Evolutionary conservation across 2,329 filamentous ascomycete genomes (phyloP).

Genomic region (Metarhizium rileyi): DNA sequence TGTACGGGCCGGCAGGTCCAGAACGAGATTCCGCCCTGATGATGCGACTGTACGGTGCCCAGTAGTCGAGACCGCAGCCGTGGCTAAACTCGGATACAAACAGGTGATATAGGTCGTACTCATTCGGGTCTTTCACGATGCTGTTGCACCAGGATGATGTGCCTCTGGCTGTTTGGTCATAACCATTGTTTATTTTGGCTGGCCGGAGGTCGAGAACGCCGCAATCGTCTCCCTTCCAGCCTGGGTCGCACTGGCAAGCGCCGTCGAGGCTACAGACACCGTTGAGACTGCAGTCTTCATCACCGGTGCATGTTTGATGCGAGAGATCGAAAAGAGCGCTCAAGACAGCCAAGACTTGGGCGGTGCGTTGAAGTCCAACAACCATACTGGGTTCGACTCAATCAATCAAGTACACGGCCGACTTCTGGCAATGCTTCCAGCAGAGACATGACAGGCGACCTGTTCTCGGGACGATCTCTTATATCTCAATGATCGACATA

Average conservation of each 20-base stretch:
- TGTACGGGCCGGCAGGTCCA: constrained; percentile 26
- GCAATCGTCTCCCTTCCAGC: constrained; percentile 35
- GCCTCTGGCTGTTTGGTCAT: constrained; percentile 32
- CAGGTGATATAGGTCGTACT: constrained; percentile 29
- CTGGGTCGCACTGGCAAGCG: constrained; percentile 25
- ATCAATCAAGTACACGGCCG: neutral
- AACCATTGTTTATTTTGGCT: constrained; percentile 28
- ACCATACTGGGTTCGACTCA: neutral
- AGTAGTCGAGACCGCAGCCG: constrained; percentile 36
- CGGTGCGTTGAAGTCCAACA: neutral
- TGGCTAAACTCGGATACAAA: constrained; percentile 33
- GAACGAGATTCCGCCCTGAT: constrained; percentile 30
- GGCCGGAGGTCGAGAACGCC: constrained; percentile 34
- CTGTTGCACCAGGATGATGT: constrained; percentile 39
- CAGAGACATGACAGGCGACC: neutral
- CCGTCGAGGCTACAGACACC: constrained; percentile 12
- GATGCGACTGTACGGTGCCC: constrained; percentile 17
- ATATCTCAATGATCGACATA: neutral
- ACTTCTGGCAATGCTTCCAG: neutral
- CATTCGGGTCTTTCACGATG: constrained; percentile 31
- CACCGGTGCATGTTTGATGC: neutral
- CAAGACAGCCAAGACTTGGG: neutral
- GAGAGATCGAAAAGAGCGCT: neutral
- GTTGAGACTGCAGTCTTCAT: constrained; percentile 21
- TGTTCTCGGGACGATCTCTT: neutral